These are phyloP conservation scores for Pezicula rhizophila DNA, from an alignment of 2,329 filamentous ascomycete genomes.

Conservation along the genomic window DNA sequence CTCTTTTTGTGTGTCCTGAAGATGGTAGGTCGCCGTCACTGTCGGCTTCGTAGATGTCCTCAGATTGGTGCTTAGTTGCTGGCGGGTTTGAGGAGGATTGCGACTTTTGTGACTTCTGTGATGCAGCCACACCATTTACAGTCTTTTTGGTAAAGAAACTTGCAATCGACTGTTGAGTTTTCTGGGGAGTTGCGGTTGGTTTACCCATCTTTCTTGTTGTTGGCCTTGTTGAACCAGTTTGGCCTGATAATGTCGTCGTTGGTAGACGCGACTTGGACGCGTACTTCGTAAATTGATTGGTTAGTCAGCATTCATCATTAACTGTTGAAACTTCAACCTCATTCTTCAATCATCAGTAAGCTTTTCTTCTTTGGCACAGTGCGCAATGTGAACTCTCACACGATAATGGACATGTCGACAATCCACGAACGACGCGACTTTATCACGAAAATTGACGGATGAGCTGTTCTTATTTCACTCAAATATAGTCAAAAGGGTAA, in stretches of 20 bases:
- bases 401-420: too few relatives aligned
- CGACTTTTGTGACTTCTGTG: background rate
- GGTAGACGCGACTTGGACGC: background rate
- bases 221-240: background rate
- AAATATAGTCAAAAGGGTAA: too few relatives aligned
- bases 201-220: conserved; percentile 2
- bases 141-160: conserved; percentile 71
- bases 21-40: conserved; percentile 18
- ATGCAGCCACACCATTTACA: background rate
- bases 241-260: conserved; percentile 1
- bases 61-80: background rate
- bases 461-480: too few relatives aligned
- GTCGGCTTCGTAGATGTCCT: conserved; percentile 22
- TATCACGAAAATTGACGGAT: too few relatives aligned
- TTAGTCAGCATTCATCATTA: background rate
- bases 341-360: too few relatives aligned
- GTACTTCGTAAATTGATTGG: background rate
- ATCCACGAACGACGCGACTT: too few relatives aligned
- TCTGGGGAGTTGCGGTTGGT: background rate
- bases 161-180: conserved; percentile 71
- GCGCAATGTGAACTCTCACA: too few relatives aligned
- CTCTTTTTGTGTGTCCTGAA: conserved; percentile 38
- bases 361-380: too few relatives aligned
- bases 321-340: too few relatives aligned
- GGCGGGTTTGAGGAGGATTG: background rate